Base-by-base conservation (phyloP, 2,329 filamentous ascomycete genomes). In the Pseudopyricularia javanii region DNA sequence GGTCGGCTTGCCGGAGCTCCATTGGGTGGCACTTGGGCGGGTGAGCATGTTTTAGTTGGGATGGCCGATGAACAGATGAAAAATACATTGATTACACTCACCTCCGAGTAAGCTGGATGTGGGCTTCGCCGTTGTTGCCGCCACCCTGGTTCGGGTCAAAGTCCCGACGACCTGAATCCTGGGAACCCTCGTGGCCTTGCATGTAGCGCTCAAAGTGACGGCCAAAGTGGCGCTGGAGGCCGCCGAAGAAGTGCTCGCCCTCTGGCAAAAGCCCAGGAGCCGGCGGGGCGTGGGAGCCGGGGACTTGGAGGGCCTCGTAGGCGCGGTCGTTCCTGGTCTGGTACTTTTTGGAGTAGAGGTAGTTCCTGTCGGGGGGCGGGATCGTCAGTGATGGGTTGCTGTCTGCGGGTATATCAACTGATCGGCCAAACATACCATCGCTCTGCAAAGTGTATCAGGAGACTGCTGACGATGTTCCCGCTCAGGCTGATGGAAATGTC, bases 1-100 rank as follows among this genome's bases (percentile, higher is more conserved):
- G 0, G 75, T 82, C 43, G 95, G 68, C 55, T 96, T 93, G 3
- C 91, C 91, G 63, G 87, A 94, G 15, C 88, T 95, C 91, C 91
- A 97, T 66, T 96, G n/a, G n/a, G n/a, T n/a, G n/a, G n/a, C n/a
- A n/a, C n/a, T n/a, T n/a, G n/a, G n/a, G n/a, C n/a, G n/a, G n/a
- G n/a, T n/a, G n/a, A n/a, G n/a, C n/a, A n/a, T n/a, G n/a, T n/a
- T n/a, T n/a, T n/a, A n/a, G n/a, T n/a, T n/a, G n/a, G n/a, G n/a
- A n/a, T n/a, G n/a, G n/a, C n/a, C n/a, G n/a, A n/a, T n/a, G n/a
- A n/a, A n/a, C n/a, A n/a, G n/a, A n/a, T n/a, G n/a, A n/a, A n/a
- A n/a, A n/a, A n/a, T n/a, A n/a, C n/a, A n/a, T n/a, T n/a, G n/a
- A n/a, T n/a, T n/a, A n/a, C 3, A 53, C 54, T 55, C 64, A 71